phyloP scores from a whole-genome alignment of 176 grass and related monocot species.

The bread wheat (Triticum aestivum) region DNA sequence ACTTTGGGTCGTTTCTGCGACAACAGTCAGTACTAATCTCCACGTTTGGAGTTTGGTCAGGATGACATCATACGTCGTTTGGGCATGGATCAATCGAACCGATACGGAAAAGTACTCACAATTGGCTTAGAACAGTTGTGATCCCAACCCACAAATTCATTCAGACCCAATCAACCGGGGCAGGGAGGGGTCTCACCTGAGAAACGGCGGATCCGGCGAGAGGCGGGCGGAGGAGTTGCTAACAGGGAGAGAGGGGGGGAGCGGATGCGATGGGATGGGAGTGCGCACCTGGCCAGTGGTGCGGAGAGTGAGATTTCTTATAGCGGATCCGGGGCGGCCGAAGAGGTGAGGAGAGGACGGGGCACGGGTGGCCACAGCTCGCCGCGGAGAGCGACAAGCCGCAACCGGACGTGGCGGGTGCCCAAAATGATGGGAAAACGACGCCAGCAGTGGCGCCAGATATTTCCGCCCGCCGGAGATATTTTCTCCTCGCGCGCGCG shows the following conservation, averaged over 20 bases:
- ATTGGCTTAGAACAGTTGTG: too few relatives aligned
- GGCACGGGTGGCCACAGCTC: constrained; percentile 33
- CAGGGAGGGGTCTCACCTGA: background rate
- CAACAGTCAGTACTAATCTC: too few relatives aligned
- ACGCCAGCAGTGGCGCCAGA: background rate
- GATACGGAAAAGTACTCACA: too few relatives aligned
- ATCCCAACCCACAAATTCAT: background rate
- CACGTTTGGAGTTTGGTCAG: too few relatives aligned
- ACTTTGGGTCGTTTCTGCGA: too few relatives aligned
- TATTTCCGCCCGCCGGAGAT: background rate
- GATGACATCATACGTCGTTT: too few relatives aligned
- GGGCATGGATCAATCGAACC: too few relatives aligned
- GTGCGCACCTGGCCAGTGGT: background rate
- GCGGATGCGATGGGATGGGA: background rate
- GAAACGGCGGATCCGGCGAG: background rate
- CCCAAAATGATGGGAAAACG: background rate
- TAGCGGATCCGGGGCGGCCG: background rate
- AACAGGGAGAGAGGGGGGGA: background rate
- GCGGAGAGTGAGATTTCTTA: background rate
- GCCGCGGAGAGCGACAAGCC: background rate
- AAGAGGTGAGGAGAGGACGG: constrained; percentile 15
- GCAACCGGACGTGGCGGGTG: background rate
- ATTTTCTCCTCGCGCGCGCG: background rate
- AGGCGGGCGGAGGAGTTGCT: background rate
- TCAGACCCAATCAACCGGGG: too few relatives aligned